Evolutionary conservation across 2,329 filamentous ascomycete species (phyloP).

Genomic region (Apiospora malaysiana): DNA sequence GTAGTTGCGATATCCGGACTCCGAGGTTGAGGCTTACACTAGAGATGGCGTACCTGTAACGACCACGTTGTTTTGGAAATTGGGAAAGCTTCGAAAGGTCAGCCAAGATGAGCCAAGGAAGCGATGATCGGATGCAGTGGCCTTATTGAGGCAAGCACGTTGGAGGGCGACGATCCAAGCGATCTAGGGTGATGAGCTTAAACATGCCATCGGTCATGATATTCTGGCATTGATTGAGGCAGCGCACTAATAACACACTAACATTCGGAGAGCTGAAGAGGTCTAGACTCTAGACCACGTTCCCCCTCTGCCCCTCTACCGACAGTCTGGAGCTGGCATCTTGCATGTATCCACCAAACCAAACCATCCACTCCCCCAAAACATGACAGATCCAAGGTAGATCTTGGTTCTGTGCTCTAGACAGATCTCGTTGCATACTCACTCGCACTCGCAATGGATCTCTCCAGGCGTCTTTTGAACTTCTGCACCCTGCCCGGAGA

Average conservation of each 20-base stretch:
- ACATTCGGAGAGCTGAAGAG: neutral
- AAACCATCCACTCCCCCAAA: neutral
- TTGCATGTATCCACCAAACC: neutral
- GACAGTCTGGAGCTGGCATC: conserved; percentile 7
- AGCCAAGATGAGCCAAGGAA: neutral
- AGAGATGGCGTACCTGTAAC: conserved; percentile 4
- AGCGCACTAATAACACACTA: no score
- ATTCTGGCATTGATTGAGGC: neutral
- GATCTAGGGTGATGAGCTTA: neutral
- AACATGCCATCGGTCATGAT: neutral
- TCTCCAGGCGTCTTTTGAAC: neutral
- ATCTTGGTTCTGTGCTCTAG: neutral
- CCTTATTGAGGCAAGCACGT: conserved; percentile 1
- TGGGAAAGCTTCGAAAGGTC: neutral
- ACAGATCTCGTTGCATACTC: neutral
- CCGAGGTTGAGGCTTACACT: conserved; percentile 10
- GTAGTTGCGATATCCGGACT: conserved; percentile 9
- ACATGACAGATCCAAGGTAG: neutral
- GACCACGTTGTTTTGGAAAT: conserved; percentile 9
- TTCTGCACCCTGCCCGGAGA: neutral
- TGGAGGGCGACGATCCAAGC: neutral
- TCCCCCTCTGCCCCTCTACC: conserved; percentile 2
- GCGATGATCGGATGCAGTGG: conserved; percentile 1
- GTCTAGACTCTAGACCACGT: conserved; percentile 12
- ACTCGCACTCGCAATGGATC: neutral